Conservation (phyloP, 176 grass and related monocot genomes). For the Oryza coarctata region DNA sequence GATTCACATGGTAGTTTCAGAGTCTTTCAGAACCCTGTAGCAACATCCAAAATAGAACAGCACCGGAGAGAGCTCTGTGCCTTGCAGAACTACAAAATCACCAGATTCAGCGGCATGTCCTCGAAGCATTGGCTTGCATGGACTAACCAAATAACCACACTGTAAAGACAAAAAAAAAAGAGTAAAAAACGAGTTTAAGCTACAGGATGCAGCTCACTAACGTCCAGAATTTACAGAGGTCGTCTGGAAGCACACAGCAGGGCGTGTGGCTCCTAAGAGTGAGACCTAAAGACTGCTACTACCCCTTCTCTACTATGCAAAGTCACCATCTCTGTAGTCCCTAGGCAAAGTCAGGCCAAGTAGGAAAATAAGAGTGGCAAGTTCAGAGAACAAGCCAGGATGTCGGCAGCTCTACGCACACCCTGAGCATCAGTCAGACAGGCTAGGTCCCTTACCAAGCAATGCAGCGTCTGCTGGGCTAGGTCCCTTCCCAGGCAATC, state of each 20-base stretch:
- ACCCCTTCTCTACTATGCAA: background rate
- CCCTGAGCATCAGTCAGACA: background rate
- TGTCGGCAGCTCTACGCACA: background rate
- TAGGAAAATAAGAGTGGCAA: background rate
- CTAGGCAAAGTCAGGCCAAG: background rate
- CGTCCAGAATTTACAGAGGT: conserved; percentile 18
- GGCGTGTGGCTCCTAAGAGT: background rate
- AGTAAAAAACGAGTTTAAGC: background rate
- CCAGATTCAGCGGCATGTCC: background rate
- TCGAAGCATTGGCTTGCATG: background rate
- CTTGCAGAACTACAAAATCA: background rate
- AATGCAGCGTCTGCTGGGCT: background rate
- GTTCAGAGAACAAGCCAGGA: background rate
- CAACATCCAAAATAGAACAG: background rate
- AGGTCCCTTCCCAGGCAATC: background rate
- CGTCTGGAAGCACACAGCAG: background rate
- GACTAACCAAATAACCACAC: background rate
- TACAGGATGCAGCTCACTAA: background rate
- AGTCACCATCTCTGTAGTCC: background rate
- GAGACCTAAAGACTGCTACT: conserved; percentile 6
- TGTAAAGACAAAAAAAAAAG: background rate
- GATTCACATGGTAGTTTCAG: background rate
- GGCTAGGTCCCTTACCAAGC: background rate
- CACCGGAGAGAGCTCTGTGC: background rate
- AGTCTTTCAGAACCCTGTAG: background rate